Evolutionary conservation across 305 asterid species (phyloP), one percentile per base, ranked within the genome.

Genomic region (Ilex paraguariensis): DNA sequence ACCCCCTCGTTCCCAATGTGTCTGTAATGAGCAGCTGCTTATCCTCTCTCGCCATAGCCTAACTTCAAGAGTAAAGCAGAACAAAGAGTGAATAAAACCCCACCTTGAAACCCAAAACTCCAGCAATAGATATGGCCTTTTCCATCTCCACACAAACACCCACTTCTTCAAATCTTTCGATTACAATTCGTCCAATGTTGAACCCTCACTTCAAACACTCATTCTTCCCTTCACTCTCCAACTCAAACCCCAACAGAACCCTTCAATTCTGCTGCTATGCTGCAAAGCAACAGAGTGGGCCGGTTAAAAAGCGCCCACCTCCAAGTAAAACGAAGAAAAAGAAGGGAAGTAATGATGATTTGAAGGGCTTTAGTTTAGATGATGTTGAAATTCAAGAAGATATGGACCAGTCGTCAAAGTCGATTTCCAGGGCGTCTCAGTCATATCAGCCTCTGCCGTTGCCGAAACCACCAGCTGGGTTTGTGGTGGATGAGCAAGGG

Each of bases 381-480:
- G 31, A 52, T 52, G 56, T 52, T 52, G 30, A 46, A 46, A 13
- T 46, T 46, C 28, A 52, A 52, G 30, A 52, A 6, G 56, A 52
- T 1, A 8, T 4, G 31, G 56, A 14, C 6, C 11, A 14, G 56
- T 14, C 56, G 28, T 52, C 30, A 6, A 50, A 50, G 28, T 52
- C 30, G 0, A 52, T 10, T 52, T 10, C 31, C 31, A 5, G 56
- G 31, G 73, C 82, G 13, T 67, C 65, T 8, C 62, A 66, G 39
- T 70, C 83, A 3, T 82, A 82, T 64, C 61, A 84, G 64, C 75
- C 87, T 65, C 77, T 86, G 66, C 92, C 95, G 30, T 78, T 90
- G 65, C 97, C 97, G 21, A 92, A 92, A 13, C 98, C 98, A 0
- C 98, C 98, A 17, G 97, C 97, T 4, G 98, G 98, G 13, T 92